Evolutionary conservation across 2,329 filamentous ascomycete genomes (phyloP), one percentile per base, ranked within the genome.

Genomic region (Graphium sp.): DNA sequence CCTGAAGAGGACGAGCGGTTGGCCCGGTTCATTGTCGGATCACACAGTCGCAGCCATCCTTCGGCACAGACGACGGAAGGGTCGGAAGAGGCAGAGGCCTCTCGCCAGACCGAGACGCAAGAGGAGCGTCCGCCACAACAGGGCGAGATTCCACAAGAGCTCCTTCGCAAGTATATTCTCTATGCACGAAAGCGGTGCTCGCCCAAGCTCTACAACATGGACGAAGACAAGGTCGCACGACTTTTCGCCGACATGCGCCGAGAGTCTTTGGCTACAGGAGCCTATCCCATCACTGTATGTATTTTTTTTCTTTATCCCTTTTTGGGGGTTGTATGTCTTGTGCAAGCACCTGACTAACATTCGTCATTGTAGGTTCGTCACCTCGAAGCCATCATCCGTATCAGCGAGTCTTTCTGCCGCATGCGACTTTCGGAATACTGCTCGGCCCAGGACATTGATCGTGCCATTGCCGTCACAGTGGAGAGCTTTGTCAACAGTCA

Each of bases 401-500:
- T 98, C 45, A 91, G 85, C 3, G 89, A 98, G 50, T 84, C 89
- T 0, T 69, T 98, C 3, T 91, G 81, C 53, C 87, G 92, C 46
- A 98, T 98, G 89, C 78, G 89, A 10, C 62, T 98, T n/a, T 89
- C 81, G 0, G 89, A 98, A 40, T 95, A 93, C 59, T 93, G 87
- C 53, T 77, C 78, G 5, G 58, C 79, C 2, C 70, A 79, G 34
- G 89, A 98, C 46, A 93, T 98, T 41, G 89, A 98, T 53, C 82
- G 89, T 24, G 89, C 89, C 33, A 98, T 98, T 45, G 83, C 85
- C 10, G 89, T 98, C 6, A 92, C 89, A 0, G 82, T 98, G 3
- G 85, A 95, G 39, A 91, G 81, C 32, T 98, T 98, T 46, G 82
- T 98, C 24, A 82, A 80, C 35, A 91, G 81, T 42, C 89, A 98